phyloP scores from a whole-genome alignment of 2,329 filamentous ascomycete genomes.

The Lasiodiplodia sp. region DNA sequence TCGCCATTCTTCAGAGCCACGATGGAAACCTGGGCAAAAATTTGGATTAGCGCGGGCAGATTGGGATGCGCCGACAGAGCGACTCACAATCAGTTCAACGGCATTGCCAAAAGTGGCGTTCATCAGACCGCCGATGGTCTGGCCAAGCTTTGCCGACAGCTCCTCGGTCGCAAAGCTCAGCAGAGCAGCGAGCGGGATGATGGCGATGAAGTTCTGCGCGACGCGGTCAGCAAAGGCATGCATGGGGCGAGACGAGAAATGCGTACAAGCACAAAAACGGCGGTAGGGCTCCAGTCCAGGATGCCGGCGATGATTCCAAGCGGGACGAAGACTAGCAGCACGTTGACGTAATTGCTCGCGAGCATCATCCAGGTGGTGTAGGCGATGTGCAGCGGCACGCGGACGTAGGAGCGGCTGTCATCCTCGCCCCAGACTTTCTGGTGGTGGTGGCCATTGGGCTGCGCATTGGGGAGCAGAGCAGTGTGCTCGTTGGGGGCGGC shows the following conservation, averaged over 20 bases:
- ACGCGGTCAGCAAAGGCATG: conserved; percentile 3
- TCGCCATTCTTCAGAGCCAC: conserved; percentile 85
- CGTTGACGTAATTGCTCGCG: conserved; percentile 67
- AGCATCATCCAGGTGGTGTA: conserved; percentile 53
- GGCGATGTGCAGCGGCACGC: conserved; percentile 41
- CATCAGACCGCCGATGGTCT: conserved; percentile 75
- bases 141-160: conserved; percentile 73
- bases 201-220: conserved; percentile 74
- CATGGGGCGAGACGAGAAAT: background rate
- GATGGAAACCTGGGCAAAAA: conserved; percentile 76
- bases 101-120: conserved; percentile 83
- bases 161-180: conserved; percentile 82
- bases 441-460: conserved; percentile 7
- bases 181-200: conserved; percentile 76
- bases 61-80: background rate
- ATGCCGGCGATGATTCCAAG: conserved; percentile 73
- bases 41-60: conserved; percentile 22
- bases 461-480: conserved; percentile 6
- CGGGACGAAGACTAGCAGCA: conserved; percentile 76
- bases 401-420: conserved; percentile 36
- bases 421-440: conserved; percentile 25
- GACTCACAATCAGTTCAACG: conserved; percentile 75
- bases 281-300: conserved; percentile 68
- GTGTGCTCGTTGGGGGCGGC: conserved; percentile 13
- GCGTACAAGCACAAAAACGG: conserved; percentile 68